Evolutionary conservation across 2,329 filamentous ascomycete species (phyloP).

Genomic region (Xylaria sp.): DNA sequence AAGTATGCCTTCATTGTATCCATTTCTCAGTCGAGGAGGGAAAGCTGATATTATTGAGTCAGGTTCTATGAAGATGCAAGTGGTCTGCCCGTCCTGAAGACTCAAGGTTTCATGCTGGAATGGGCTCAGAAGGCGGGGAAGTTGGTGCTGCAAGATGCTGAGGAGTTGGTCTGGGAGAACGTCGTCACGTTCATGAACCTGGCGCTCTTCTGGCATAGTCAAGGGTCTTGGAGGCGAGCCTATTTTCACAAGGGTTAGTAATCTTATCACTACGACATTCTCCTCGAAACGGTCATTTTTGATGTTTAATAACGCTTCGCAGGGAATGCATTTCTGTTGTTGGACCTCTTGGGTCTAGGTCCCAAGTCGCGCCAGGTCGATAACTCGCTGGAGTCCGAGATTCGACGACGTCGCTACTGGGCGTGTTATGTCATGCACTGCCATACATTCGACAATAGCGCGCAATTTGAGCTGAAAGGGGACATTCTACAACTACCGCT

Average conservation of each 20-base stretch:
- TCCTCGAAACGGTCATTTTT: no score
- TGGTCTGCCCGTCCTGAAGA: no score
- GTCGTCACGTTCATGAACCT: constrained; percentile 24
- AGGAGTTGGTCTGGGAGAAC: constrained; percentile 15
- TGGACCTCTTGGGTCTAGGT: constrained; percentile 23
- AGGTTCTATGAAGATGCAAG: no score
- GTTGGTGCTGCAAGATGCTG: constrained; percentile 16
- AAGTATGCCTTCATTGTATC: no score
- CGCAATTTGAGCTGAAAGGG: constrained; percentile 8
- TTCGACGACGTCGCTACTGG: constrained; percentile 23
- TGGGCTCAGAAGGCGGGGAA: constrained; percentile 24
- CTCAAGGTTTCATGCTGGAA: background rate
- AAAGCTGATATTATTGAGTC: no score
- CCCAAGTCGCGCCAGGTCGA: constrained; percentile 5
- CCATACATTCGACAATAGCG: constrained; percentile 11
- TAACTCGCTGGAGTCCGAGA: constrained; percentile 21
- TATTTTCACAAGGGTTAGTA: constrained; percentile 18
- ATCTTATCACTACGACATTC: no score
- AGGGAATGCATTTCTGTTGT: constrained; percentile 25
- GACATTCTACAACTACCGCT: constrained; percentile 3
- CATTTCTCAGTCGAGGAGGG: no score
- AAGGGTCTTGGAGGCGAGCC: background rate
- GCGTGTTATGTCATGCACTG: constrained; percentile 27
- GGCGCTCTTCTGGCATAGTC: constrained; percentile 22
- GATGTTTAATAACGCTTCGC: no score